Evolutionary conservation across 108 stramenopile genomes (phyloP), one percentile per base, ranked within the genome.

Genomic region (Fistulifera solaris): DNA sequence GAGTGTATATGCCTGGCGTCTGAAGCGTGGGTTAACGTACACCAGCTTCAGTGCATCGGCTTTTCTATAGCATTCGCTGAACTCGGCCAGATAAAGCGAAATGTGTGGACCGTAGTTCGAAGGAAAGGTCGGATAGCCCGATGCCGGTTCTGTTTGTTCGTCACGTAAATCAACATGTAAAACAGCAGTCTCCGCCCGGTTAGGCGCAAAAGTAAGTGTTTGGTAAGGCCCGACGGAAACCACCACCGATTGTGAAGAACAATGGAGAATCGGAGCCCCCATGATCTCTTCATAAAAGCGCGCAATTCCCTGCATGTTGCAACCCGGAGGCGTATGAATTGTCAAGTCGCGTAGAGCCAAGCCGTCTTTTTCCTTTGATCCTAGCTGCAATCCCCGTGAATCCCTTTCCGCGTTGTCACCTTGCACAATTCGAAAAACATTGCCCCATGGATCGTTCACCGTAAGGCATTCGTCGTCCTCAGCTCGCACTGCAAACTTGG

Each of bases 381-480:
- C 63, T 4, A 65, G 71, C 21, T 76, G 68, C 24, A 65, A 27
- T 41, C 61, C 45, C 24, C 68, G 60, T 14, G 65, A 43, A 41
- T 66, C 70, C 43, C 71, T 66, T 60, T 73, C 68, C 3, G 23
- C 39, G 40, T 73, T 55, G 41, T 67, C 62, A 1, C 62, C 62
- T n/a, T 62, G 43, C 42, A 76, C 43, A 3, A 82, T 55, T 16
- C 58, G 48, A 64, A 86, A 82, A 19, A 50, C 22, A 52, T 45
- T 70, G 13, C 85, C 80, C 75, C 78, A 86, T 1, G 81, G 81
- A 72, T 80, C 76, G 1, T 57, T 68, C 10, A 85, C 73, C 21
- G 70, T 16, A 16, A 85, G 25, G n/a, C 58, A 46, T 0, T 48
- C 46, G 14, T 73, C 66, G 2, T 40, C 40, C 1, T 50, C 41